A percentile compares a stretch with the other conserved stretches of the same genome.
These are phyloP conservation scores for Yarrowia hollandica DNA, from an alignment of 805 yeast species.

Conservation along the genomic window DNA sequence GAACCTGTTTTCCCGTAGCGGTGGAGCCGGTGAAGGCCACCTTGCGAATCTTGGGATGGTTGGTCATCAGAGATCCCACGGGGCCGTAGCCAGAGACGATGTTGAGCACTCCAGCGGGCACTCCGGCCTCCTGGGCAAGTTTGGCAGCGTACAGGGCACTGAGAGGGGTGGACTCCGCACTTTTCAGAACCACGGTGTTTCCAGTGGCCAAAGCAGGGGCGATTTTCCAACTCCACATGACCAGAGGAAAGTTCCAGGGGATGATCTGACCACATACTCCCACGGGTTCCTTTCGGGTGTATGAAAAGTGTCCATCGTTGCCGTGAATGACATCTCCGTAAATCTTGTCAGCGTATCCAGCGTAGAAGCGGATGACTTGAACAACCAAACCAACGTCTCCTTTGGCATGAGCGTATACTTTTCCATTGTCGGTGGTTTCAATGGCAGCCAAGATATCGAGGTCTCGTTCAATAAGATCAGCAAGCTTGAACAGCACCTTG, in stretches of 20 bases:
- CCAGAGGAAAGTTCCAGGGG: slow-evolving; percentile 72
- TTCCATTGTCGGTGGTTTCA: slow-evolving; percentile 90
- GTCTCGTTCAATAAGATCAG: slow-evolving; percentile 74
- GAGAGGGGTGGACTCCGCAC: slow-evolving; percentile 76
- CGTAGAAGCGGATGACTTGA: slow-evolving; percentile 60
- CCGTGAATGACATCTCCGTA: slow-evolving; percentile 56
- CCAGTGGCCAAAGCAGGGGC: slow-evolving; percentile 85
- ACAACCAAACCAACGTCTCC: slow-evolving; percentile 58
- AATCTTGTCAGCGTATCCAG: slow-evolving; percentile 74
- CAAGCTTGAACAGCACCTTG: slow-evolving; percentile 62
- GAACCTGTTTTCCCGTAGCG: slow-evolving; percentile 77
- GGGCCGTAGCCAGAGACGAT: slow-evolving; percentile 69
- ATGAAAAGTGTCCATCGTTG: slow-evolving; percentile 59
- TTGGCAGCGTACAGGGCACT: slow-evolving; percentile 62
- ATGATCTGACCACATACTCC: slow-evolving; percentile 70
- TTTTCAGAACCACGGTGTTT: slow-evolving; percentile 67
- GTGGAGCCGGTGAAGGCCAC: slow-evolving; percentile 95
- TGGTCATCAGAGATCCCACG: slow-evolving; percentile 63
- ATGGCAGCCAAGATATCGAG: slow-evolving; percentile 72
- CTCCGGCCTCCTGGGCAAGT: slow-evolving; percentile 62
- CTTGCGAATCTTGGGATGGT: slow-evolving; percentile 70
- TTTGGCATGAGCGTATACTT: slow-evolving; percentile 48
- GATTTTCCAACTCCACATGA: slow-evolving; percentile 77
- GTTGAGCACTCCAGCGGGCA: slow-evolving; percentile 76
- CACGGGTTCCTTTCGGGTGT: slow-evolving; percentile 66